Conservation (phyloP, 768 basidiomycete species). For the Trametes elegans region DNA sequence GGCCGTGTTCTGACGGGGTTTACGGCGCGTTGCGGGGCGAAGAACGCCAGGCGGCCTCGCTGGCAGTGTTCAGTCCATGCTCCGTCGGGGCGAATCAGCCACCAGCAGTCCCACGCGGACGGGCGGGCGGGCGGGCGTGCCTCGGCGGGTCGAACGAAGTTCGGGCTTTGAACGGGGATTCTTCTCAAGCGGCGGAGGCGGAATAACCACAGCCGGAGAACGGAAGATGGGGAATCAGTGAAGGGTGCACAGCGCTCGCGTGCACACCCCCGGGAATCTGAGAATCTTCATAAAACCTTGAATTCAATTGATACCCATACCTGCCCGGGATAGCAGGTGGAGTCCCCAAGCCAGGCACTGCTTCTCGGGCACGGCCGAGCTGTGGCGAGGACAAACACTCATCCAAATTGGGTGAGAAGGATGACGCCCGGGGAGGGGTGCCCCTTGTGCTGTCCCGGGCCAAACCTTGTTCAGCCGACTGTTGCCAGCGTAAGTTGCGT, state of each 20-base stretch:
- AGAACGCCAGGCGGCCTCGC: background rate
- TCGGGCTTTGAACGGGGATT: too few species aligned
- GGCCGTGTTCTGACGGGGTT: constrained; percentile 4
- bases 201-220: background rate
- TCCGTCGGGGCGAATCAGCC: background rate
- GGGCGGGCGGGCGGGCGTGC: background rate
- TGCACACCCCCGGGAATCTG: background rate
- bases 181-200: background rate
- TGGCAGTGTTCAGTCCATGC: background rate
- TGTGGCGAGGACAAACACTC: constrained; percentile 1
- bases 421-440: constrained; percentile 1
- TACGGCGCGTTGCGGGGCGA: constrained; percentile 7
- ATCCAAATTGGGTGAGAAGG: constrained; percentile 5
- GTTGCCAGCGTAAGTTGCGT: constrained; percentile 5
- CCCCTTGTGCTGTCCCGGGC: constrained; percentile 2
- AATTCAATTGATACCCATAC: constrained; percentile 1
- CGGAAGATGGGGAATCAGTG: too few species aligned
- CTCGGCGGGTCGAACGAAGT: background rate
- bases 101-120: background rate
- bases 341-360: background rate
- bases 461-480: background rate
- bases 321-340: background rate
- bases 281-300: background rate
- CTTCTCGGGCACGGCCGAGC: background rate
- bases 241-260: constrained; percentile 1